phyloP scores from a whole-genome alignment of 257 asterid species.

The Solanum etuberosum region DNA sequence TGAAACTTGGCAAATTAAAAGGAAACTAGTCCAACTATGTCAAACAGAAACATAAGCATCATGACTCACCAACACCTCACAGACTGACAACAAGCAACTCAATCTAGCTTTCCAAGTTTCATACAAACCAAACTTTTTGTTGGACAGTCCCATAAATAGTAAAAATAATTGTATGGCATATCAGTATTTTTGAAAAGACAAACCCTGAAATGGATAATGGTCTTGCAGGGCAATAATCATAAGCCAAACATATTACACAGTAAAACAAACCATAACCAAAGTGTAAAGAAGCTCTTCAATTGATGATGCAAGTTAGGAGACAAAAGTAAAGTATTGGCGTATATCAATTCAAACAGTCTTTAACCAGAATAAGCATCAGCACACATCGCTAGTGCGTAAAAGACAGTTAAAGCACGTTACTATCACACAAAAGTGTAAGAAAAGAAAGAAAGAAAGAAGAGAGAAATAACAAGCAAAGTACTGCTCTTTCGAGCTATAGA shows the following conservation, averaged over 20 bases:
- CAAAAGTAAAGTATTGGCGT: not conserved
- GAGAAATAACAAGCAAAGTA: not conserved
- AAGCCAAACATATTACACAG: not conserved
- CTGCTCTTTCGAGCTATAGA: not conserved
- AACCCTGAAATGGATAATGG: not conserved
- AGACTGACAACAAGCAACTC: not conserved
- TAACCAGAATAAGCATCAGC: not conserved
- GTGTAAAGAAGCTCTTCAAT: not conserved
- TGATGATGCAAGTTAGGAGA: not conserved
- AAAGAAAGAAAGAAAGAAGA: not conserved
- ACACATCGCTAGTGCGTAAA: not conserved
- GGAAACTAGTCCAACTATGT: not conserved
- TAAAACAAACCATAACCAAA: not conserved
- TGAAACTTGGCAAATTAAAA: not conserved
- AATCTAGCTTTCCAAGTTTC: not conserved
- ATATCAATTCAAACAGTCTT: not conserved
- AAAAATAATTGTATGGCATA: not conserved
- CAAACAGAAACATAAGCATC: not conserved
- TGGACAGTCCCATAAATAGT: not conserved
- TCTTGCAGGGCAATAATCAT: not conserved
- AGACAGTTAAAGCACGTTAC: not conserved
- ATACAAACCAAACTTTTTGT: not conserved
- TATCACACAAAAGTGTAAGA: not conserved
- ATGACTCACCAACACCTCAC: not conserved
- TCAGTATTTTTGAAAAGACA: not conserved